phyloP scores from a whole-genome alignment of 345 rosid species.

The Arabis hirsuta region DNA sequence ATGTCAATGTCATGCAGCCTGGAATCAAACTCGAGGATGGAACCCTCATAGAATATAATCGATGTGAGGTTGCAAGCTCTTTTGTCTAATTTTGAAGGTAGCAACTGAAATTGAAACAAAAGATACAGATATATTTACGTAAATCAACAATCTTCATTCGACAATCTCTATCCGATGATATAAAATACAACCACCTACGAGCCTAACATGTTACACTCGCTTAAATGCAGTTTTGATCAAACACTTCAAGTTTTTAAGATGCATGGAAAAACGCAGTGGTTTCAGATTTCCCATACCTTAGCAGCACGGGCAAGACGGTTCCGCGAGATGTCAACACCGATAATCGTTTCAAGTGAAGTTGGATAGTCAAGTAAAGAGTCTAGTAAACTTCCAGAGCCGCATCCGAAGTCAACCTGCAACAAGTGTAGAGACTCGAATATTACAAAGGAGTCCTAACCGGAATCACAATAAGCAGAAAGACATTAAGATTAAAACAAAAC shows the following conservation, averaged over 20 bases:
- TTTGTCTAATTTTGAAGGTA: constrained; percentile 71
- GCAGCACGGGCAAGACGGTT: constrained; percentile 90
- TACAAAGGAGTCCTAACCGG: too few species aligned
- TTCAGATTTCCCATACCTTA: constrained; percentile 54
- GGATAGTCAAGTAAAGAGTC: constrained; percentile 78
- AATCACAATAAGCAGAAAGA: not conserved
- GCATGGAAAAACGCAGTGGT: not conserved
- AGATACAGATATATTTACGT: not conserved
- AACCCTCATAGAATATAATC: constrained; percentile 82
- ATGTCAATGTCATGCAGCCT: constrained; percentile 72
- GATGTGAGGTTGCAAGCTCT: constrained; percentile 54
- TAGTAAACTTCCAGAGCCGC: constrained; percentile 91
- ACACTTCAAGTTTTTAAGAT: not conserved
- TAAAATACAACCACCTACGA: not conserved
- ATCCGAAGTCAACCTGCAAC: constrained; percentile 86
- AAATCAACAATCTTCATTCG: too few species aligned
- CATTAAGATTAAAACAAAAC: not conserved
- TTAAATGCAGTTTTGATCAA: constrained; percentile 14
- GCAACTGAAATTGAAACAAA: constrained; percentile 57
- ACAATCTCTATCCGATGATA: not conserved
- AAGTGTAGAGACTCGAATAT: constrained; percentile 8
- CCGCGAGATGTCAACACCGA: constrained; percentile 80
- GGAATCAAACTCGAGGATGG: constrained; percentile 72
- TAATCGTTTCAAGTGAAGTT: constrained; percentile 67
- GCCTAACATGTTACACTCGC: too few species aligned